Percentiles rank a stretch among this genome's conserved stretches.
Conservation (phyloP, 2,329 filamentous ascomycete species). For the Ilyonectria mors-panacis region DNA sequence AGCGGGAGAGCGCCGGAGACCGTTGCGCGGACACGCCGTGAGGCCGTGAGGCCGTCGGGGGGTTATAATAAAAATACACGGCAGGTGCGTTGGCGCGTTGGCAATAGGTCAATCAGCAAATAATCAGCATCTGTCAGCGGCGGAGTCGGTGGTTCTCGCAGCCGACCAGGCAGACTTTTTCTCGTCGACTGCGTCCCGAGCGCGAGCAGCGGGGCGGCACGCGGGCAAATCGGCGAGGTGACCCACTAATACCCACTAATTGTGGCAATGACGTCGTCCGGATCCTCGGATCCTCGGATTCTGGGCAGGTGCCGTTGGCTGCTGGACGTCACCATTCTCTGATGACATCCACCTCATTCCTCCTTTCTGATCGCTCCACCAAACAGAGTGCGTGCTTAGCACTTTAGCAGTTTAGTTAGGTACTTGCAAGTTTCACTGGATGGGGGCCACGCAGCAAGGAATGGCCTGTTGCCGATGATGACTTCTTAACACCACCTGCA, state of each 20-base stretch:
- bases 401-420: neutral
- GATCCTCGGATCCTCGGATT: neutral
- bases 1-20: neutral
- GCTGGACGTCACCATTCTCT: conserved; percentile 1
- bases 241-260: neutral
- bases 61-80: neutral
- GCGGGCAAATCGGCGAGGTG: neutral
- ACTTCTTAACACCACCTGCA: neutral
- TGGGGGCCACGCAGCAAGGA: neutral
- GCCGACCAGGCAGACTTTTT: neutral
- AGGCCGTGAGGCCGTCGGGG: neutral
- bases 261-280: neutral
- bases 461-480: neutral
- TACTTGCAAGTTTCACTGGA: neutral
- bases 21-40: neutral
- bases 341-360: conserved; percentile 8
- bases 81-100: neutral
- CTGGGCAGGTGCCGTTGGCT: neutral
- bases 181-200: neutral
- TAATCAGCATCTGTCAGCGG: neutral
- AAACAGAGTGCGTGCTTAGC: conserved; percentile 2
- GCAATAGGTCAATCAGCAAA: neutral
- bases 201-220: neutral
- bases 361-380: conserved; percentile 4
- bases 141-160: neutral